Evolutionary conservation across 1,284 basidiomycete genomes (phyloP), one percentile per base, ranked within the genome.

Genomic region (Volvariella volvacea): DNA sequence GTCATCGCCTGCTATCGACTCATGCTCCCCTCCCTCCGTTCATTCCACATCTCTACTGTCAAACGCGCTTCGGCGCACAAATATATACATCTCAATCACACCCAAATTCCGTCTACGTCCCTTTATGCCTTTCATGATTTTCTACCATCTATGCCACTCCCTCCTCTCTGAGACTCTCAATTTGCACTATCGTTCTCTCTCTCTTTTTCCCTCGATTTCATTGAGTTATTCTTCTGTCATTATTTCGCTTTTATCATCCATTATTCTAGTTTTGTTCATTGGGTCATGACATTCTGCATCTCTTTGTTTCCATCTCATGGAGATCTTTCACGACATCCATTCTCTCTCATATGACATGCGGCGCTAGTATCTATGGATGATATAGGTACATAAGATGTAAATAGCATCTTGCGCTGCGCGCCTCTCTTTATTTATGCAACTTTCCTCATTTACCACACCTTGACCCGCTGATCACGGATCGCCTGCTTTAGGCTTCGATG

Each of bases 11-110:
- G 45, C 41, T 43, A 42, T 43, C 41, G 36, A 20, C 8, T 21
- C 38, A 43, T 47, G 45, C 42, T 39, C 12, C 34, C 43, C 36
- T 28, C 41, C 22, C 31, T 25, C 14, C 36, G 15, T 45, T 46
- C 41, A n/a, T 36, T 20, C 4, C 34, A 20, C n/a, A 6, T 36
- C 34, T 20, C 34, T 36, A 36, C 19, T 36, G 6, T 12, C 34
- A 15, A 20, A 36, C n/a, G 34, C 34, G 19, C 32, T 22, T 22
- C 19, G 19, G 22, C 19, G 17, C 33, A 20, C 16, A 22, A 16
- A 32, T 14, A 34, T 15, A 34, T 15, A 15, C 2, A 39, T 6
- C 15, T 16, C 33, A 30, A 37, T n/a, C 25, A 33, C 7, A 6
- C n/a, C n/a, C 34, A 6, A 36, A 15, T 4, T 36, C 9, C n/a